Base-by-base conservation (phyloP, 75 land plant species). In the Gnetum montanum region DNA sequence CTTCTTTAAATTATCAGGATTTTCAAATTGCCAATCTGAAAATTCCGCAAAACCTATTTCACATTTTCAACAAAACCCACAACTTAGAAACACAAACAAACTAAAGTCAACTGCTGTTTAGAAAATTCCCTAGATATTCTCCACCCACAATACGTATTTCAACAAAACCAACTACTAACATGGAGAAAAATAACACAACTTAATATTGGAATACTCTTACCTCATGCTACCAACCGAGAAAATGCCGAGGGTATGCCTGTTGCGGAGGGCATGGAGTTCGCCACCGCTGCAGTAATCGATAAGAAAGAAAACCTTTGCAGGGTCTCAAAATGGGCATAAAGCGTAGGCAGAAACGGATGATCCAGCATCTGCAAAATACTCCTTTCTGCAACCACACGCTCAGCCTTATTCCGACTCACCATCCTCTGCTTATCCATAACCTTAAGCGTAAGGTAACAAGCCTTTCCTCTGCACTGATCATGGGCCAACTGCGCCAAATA, bases 241-340 rank as follows among this genome's bases (percentile, higher is more conserved):
- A n/a, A n/a, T n/a, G n/a, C n/a, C n/a, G n/a, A n/a, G n/a, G 12
- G 81, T 77, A 33, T 67, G 83, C 25, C 73, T 58, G 25, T 66
- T 75, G 20, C 87, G 60, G 34, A 72, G 68, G 6, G 66, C 57
- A 47, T 86, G 79, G 24, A 87, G 60, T 28, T 88, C 93, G 2
- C 93, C 88, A 13, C 89, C 89, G 52, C 82, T 62, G 50, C 93
- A 88, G 33, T 67, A 87, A 69, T 83, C 88, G 79, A 83, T 87
- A 28, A 83, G 20, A 76, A 47, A 57, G 81, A 83, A 7, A 88
- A 83, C 62, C 66, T 77, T 26, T 80, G 80, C 4, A 70, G 43
- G 28, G 88, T 69, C 13, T 83, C 81, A 66, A 83, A 83, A 16
- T 76, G 67, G 0, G 87, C 78, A 47, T 83, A 83, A 6, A 87